Conservation (phyloP, 164 flowering plant species). For the Kalanchoe fedtschenkoi region DNA sequence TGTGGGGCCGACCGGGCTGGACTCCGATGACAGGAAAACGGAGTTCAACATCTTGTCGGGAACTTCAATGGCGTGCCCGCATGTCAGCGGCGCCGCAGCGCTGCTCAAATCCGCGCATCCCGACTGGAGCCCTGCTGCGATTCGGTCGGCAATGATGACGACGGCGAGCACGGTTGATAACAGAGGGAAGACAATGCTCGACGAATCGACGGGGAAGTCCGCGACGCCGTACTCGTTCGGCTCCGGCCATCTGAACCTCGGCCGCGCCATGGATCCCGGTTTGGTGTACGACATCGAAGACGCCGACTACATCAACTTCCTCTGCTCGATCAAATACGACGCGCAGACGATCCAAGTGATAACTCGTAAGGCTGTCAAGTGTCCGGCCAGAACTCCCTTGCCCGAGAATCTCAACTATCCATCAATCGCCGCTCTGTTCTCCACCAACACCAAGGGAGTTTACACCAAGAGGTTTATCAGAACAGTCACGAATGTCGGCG, state of each 20-base stretch:
- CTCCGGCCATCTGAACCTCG: constrained; percentile 56
- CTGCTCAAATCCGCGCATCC: constrained; percentile 71
- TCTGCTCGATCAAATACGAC: constrained; percentile 58
- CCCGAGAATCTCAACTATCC: constrained; percentile 80
- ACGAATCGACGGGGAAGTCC: constrained; percentile 53
- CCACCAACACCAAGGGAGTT: constrained; percentile 12
- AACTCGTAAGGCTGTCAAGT: constrained; percentile 33
- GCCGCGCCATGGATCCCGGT: constrained; percentile 69
- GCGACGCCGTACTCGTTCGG: constrained; percentile 57
- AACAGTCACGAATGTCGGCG: constrained; percentile 68
- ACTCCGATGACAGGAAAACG: constrained; percentile 38
- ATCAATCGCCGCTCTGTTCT: constrained; percentile 33
- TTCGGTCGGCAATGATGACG: constrained; percentile 82
- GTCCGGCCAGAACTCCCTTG: constrained; percentile 31
- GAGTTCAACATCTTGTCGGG: constrained; percentile 82
- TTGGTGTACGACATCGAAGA: constrained; percentile 49
- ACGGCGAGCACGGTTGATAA: constrained; percentile 43
- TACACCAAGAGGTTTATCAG: constrained; percentile 40
- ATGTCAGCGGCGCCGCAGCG: constrained; percentile 81
- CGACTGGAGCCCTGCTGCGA: constrained; percentile 70
- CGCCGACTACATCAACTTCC: constrained; percentile 46
- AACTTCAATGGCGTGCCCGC: constrained; percentile 84
- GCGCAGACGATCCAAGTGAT: constrained; percentile 57
- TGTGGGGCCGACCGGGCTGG: constrained; percentile 65
- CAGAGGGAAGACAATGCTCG: constrained; percentile 29